These are phyloP conservation scores for Lipomyces anomalus DNA, from an alignment of 805 yeast species.

Conservation along the genomic window DNA sequence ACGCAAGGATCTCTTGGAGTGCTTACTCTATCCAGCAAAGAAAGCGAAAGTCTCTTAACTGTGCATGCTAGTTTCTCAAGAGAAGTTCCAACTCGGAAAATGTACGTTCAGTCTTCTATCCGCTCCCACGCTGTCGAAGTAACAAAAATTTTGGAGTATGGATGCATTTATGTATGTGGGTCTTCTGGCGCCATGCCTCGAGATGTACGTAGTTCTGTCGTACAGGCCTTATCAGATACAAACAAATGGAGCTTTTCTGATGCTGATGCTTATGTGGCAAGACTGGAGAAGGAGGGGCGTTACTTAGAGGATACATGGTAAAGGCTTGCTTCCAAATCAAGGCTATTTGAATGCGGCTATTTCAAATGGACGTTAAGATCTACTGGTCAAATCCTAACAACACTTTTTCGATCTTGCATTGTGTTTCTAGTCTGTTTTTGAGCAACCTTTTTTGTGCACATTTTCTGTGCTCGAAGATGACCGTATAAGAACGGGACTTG, in stretches of 20 bases:
- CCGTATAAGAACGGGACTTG: too few species aligned
- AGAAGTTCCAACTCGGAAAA: constrained; percentile 37
- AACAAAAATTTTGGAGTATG: constrained; percentile 47
- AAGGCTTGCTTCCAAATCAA: not conserved
- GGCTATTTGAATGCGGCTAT: too few species aligned
- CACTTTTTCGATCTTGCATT: too few species aligned
- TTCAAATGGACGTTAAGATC: too few species aligned
- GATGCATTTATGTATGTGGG: constrained; percentile 75
- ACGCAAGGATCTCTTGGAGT: too few species aligned
- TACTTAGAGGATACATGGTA: not conserved
- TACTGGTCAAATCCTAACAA: too few species aligned
- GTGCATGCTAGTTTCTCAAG: constrained; percentile 48
- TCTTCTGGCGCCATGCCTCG: constrained; percentile 92
- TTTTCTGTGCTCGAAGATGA: too few species aligned
- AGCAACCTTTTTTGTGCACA: too few species aligned
- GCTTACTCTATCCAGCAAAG: too few species aligned
- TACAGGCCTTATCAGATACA: constrained; percentile 1
- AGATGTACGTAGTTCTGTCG: constrained; percentile 75
- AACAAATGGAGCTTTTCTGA: not conserved
- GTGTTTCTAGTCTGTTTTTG: too few species aligned
- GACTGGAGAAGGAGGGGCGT: not conserved
- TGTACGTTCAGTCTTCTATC: constrained; percentile 75
- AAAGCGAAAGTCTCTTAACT: constrained; percentile 14
- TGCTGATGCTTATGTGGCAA: not conserved
- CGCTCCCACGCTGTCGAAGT: constrained; percentile 47